Conservation (phyloP, 1,284 basidiomycete species). For the Pyrrhoderma lamaoense region DNA sequence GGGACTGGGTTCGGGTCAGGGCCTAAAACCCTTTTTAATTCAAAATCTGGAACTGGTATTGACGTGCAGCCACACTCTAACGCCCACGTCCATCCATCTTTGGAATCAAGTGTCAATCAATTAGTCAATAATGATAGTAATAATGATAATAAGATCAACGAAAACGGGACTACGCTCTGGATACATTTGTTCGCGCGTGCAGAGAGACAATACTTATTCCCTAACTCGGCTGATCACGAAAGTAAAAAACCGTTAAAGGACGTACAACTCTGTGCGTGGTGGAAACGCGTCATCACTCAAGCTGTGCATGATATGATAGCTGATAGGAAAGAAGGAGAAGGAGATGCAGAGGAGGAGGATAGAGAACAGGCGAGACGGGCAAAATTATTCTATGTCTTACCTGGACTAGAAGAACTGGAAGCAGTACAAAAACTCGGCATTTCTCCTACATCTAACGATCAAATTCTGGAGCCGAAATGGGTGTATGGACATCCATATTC, state of each 20-base stretch:
- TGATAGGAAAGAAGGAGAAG: constrained; percentile 14
- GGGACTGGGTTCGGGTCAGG: no score
- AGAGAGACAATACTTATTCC: constrained; percentile 91
- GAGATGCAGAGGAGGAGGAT: constrained; percentile 24
- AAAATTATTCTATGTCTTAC: constrained; percentile 54
- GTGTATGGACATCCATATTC: constrained; percentile 72
- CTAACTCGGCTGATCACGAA: constrained; percentile 72
- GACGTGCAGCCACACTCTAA: no score
- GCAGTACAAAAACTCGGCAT: constrained; percentile 52
- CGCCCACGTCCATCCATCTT: no score
- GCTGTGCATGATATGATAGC: constrained; percentile 39
- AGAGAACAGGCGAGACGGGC: constrained; percentile 26
- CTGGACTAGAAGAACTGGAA: constrained; percentile 66
- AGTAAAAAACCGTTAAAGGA: constrained; percentile 78
- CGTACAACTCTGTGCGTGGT: constrained; percentile 84
- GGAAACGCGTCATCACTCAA: constrained; percentile 67
- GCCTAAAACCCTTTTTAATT: no score
- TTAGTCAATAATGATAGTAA: no score
- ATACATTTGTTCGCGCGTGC: constrained; percentile 89
- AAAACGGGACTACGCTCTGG: constrained; percentile 53
- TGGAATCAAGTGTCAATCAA: no score
- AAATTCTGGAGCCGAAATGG: constrained; percentile 37
- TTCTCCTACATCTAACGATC: neutral
- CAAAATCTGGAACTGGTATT: no score
- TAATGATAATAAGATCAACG: no score